Base-by-base conservation (phyloP, 2,329 filamentous ascomycete species). In the Ceratocystis lukuohia region DNA sequence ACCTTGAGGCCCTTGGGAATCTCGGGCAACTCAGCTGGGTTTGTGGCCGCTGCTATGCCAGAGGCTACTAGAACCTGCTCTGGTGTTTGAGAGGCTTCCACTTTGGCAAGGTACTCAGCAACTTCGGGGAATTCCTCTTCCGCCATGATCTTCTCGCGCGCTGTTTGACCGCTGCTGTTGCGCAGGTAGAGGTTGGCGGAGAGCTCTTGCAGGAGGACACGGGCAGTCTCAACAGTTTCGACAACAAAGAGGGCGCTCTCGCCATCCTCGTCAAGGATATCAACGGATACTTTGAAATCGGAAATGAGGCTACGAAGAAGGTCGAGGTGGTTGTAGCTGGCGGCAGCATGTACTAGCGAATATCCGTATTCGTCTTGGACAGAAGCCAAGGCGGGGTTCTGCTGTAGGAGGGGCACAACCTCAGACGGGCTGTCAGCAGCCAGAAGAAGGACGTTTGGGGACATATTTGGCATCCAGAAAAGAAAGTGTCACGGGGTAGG, bases 171-270 rank as follows among this genome's bases (percentile, higher is more conserved):
- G 17, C 95, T 90, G 25, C 81, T 78, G 69, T 94, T 92, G 70
- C 77, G 81, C 68, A 87, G 79, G 22, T 76, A 77, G 46, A 83
- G 75, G 71, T 96, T 85, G 41, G 88, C 84, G 4, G 86, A 84
- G 2, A 97, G 79, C 74, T 96, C 91, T 72, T 95, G 90, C 2
- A 97, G 83, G 6, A 99, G 79, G 64, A 87, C 83, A 71, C 84
- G 84, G 22, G 93, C 93, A 56, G 91, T 87, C 3, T 89, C 86
- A 62, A 88, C 79, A 0, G 85, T 89, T 76, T 99, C 94, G 33
- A 87, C 85, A n/a, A 91, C 90, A 73, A 96, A 99, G 3, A 99
- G 80, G n/a, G 93, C 88, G 1, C 93, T 96, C 77, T 99, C 94
- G 66, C 86, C 84, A 74, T 99, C 94, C 74, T 96, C 90, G 73